A percentile compares a stretch with the other conserved stretches of the same genome.
These are phyloP conservation scores for Adansonia gregorii DNA, from an alignment of 441 rosid species.

Conservation along the genomic window DNA sequence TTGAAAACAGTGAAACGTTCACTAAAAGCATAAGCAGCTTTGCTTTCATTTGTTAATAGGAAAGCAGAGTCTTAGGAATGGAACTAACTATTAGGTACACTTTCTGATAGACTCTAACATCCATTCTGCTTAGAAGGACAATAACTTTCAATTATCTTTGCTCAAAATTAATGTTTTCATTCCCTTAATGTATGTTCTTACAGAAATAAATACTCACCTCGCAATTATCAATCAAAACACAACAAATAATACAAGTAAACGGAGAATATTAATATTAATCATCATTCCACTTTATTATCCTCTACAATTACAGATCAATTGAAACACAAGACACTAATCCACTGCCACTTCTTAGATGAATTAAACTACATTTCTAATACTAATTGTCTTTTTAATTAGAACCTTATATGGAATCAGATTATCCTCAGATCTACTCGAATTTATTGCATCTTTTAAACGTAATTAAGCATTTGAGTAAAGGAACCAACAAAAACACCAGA, in stretches of 20 bases:
- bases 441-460: constrained; percentile 3
- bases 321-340: neutral
- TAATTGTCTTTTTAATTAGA: neutral
- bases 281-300: neutral
- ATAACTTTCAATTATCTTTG: no score
- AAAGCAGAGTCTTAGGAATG: neutral
- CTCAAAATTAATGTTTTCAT: neutral
- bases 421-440: constrained; percentile 12
- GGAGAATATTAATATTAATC: neutral
- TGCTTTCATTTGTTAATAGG: neutral
- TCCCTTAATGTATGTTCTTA: neutral
- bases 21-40: neutral
- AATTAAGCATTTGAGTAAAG: constrained; percentile 15
- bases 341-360: neutral
- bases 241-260: neutral
- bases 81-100: neutral
- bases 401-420: neutral
- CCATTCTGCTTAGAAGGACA: no score
- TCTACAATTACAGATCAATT: neutral
- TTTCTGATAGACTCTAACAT: no score
- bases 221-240: neutral
- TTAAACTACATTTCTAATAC: constrained; percentile 1
- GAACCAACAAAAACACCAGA: neutral
- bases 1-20: neutral
- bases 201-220: neutral